Conservation (phyloP, 139 green algal genomes). For the Volvox reticuliferus region DNA sequence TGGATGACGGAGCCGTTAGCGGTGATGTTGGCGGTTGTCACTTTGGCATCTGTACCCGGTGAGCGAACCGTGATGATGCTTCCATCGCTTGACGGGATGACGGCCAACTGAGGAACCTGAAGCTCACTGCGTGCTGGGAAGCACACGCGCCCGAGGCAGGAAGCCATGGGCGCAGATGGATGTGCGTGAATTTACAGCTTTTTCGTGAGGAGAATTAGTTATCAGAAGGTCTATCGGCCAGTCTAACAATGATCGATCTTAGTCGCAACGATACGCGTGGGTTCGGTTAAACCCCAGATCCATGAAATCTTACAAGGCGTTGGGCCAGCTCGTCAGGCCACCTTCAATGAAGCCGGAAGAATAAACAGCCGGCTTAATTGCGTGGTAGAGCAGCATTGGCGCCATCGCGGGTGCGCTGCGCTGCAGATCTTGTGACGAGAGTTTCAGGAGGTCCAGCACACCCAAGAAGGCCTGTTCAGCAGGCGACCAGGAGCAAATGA, state of each 20-base stretch:
- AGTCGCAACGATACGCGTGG: no score
- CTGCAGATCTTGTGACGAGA: not conserved
- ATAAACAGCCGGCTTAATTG: not conserved
- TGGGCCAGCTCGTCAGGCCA: not conserved
- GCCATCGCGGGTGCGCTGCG: not conserved
- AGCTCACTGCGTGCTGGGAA: no score
- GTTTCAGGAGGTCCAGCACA: not conserved
- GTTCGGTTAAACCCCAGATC: no score
- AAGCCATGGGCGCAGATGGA: no score
- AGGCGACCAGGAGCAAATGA: no score
- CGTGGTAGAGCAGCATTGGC: conserved; percentile 3
- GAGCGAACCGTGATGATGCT: not conserved
- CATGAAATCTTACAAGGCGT: not conserved
- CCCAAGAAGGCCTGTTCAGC: not conserved
- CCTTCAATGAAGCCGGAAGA: not conserved
- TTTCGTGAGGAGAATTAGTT: no score
- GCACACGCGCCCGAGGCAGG: not conserved
- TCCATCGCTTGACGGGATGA: no score
- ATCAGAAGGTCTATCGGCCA: no score
- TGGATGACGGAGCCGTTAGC: not conserved
- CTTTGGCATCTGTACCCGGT: not conserved
- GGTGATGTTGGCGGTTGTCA: not conserved
- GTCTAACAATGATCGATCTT: no score
- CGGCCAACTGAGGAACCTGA: no score
- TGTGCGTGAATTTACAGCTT: no score